Conservation (phyloP, 192 early-diverging fungal genomes). For the Backusella luteola region DNA sequence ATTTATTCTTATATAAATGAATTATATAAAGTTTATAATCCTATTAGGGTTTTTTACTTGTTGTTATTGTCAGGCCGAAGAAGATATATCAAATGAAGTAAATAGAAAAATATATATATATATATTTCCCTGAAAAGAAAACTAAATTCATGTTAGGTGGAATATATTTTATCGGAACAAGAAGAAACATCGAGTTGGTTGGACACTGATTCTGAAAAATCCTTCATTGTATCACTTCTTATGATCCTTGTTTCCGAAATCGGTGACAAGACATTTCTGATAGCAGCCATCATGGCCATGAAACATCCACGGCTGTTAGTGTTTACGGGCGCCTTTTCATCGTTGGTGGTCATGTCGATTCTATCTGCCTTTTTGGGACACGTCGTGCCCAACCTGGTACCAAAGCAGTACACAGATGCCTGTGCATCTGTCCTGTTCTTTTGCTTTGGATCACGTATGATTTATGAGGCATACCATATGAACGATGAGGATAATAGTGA, state of each 20-base stretch:
- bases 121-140: not conserved
- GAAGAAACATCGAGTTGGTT: not conserved
- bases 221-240: conserved; percentile 63
- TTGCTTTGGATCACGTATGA: conserved; percentile 90
- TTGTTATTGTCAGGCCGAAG: not conserved
- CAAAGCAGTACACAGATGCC: conserved; percentile 83
- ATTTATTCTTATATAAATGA: not conserved
- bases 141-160: not conserved
- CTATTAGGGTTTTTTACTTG: not conserved
- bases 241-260: conserved; percentile 98
- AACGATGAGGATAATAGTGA: conserved; percentile 86
- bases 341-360: conserved; percentile 92
- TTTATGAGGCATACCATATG: conserved; percentile 84
- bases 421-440: conserved; percentile 85
- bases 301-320: conserved; percentile 87
- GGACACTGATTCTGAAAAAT: conserved; percentile 21
- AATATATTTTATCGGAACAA: not conserved
- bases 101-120: not conserved
- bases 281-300: conserved; percentile 99
- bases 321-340: conserved; percentile 85
- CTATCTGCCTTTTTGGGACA: conserved; percentile 93
- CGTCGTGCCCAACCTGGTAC: conserved; percentile 83
- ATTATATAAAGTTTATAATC: not conserved
- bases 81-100: not conserved
- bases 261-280: conserved; percentile 99